Evolutionary conservation across 164 flowering plant genomes (phyloP).

Genomic region (Piper betle): DNA sequence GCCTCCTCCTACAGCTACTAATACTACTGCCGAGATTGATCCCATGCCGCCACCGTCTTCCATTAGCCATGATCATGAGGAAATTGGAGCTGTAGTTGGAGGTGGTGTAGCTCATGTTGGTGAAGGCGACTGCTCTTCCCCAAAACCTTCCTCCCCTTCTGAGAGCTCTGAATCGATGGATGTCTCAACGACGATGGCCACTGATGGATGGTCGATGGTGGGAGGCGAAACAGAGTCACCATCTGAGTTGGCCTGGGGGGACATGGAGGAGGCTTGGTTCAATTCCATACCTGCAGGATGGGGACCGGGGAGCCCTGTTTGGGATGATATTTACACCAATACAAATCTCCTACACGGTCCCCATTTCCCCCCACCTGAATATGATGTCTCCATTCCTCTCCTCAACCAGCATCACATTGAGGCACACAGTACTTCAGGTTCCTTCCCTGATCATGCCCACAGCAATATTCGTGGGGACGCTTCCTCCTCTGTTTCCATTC

Average conservation of each 20-base stretch:
- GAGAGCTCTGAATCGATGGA: constrained; percentile 24
- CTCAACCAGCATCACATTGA: no score
- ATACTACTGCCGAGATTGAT: not conserved
- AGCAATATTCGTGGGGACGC: constrained; percentile 1
- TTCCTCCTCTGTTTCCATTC: constrained; percentile 10
- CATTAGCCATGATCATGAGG: not conserved
- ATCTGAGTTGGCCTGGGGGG: constrained; percentile 50
- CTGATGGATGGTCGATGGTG: not conserved
- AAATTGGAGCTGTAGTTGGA: not conserved
- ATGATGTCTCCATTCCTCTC: constrained; percentile 8
- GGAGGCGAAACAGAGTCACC: constrained; percentile 7
- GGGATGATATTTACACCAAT: constrained; percentile 59
- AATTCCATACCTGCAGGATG: constrained; percentile 61
- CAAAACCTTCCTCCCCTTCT: constrained; percentile 9
- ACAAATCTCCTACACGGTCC: constrained; percentile 29
- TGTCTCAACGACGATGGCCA: constrained; percentile 11
- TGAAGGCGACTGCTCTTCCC: not conserved
- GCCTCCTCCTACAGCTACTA: not conserved
- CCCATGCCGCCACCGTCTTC: not conserved
- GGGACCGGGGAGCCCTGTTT: constrained; percentile 78
- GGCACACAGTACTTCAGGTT: constrained; percentile 1
- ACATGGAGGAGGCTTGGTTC: constrained; percentile 67
- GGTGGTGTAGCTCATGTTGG: not conserved
- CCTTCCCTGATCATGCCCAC: constrained; percentile 4
- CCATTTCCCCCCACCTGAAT: constrained; percentile 10